Evolutionary conservation across 2,329 filamentous ascomycete species (phyloP).

Genomic region (Diaporthe velutina): DNA sequence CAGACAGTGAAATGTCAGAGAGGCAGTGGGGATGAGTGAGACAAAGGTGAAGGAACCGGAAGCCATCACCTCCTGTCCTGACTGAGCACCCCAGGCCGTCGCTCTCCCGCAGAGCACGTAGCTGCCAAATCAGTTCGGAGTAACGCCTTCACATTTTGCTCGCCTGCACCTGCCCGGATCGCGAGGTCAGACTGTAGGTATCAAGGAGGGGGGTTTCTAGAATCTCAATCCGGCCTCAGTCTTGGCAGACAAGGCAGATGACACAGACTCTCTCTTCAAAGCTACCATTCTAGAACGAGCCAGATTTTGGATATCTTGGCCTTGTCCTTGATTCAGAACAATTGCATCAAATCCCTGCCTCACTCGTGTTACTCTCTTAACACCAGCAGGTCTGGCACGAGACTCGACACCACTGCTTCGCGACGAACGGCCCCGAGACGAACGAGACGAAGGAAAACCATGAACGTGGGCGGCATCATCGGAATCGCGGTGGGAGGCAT

Average conservation of each 20-base stretch:
- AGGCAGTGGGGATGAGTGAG: too few species aligned
- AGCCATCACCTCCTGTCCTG: too few species aligned
- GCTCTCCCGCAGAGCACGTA: too few species aligned
- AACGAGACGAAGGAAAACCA: background rate
- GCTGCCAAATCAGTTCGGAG: too few species aligned
- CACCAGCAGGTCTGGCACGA: background rate
- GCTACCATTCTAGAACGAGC: background rate
- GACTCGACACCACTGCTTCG: background rate
- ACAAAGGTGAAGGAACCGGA: too few species aligned
- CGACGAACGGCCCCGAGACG: background rate
- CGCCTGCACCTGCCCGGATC: background rate
- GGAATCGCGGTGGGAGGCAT: slow-evolving; percentile 26
- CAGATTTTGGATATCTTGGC: background rate
- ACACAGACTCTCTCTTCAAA: background rate
- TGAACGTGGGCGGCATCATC: slow-evolving; percentile 25
- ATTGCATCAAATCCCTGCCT: background rate
- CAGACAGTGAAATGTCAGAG: too few species aligned
- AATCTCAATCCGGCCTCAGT: background rate
- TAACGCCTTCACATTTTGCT: background rate
- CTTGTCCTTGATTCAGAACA: background rate
- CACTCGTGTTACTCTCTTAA: background rate
- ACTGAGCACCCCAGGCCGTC: too few species aligned
- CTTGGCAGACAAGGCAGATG: background rate
- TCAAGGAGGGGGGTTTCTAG: background rate
- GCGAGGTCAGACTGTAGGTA: background rate